These are phyloP conservation scores for Podaxis mareebaensis DNA, from an alignment of 768 basidiomycete genomes.

Conservation along the genomic window DNA sequence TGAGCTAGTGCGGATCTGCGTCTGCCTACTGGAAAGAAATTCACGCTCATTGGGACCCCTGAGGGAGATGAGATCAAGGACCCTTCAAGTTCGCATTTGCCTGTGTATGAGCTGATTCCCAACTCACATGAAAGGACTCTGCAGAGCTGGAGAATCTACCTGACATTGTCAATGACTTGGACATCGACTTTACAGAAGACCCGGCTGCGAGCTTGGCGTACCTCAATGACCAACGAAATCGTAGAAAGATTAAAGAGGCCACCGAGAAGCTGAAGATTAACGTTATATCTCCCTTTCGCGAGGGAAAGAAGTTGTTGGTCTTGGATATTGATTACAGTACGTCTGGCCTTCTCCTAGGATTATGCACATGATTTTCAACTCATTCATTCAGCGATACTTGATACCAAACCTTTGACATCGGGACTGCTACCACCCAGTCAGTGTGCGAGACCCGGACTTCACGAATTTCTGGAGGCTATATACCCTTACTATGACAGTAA, in stretches of 20 bases:
- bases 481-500: constrained; percentile 82
- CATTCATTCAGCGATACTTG: constrained; percentile 62
- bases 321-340: constrained; percentile 89
- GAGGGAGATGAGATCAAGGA: constrained; percentile 86
- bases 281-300: constrained; percentile 74
- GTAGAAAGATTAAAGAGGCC: constrained; percentile 76
- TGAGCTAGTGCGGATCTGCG: constrained; percentile 55
- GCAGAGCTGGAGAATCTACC: constrained; percentile 66
- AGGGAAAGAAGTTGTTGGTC: constrained; percentile 79
- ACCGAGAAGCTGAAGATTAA: constrained; percentile 64
- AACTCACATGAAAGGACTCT: neutral
- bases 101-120: neutral
- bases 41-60: constrained; percentile 85
- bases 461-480: constrained; percentile 78
- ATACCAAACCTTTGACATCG: constrained; percentile 82
- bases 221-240: constrained; percentile 76
- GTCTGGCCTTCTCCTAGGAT: constrained; percentile 18
- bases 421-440: constrained; percentile 78
- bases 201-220: constrained; percentile 59
- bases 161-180: constrained; percentile 78
- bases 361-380: constrained; percentile 2
- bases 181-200: constrained; percentile 74
- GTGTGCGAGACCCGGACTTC: constrained; percentile 81
- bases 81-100: constrained; percentile 50
- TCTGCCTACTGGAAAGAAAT: constrained; percentile 65